A percentile compares a stretch with the other conserved stretches of the same genome.
Conservation (phyloP, 1,284 basidiomycete genomes). For the Naganishia albida region DNA sequence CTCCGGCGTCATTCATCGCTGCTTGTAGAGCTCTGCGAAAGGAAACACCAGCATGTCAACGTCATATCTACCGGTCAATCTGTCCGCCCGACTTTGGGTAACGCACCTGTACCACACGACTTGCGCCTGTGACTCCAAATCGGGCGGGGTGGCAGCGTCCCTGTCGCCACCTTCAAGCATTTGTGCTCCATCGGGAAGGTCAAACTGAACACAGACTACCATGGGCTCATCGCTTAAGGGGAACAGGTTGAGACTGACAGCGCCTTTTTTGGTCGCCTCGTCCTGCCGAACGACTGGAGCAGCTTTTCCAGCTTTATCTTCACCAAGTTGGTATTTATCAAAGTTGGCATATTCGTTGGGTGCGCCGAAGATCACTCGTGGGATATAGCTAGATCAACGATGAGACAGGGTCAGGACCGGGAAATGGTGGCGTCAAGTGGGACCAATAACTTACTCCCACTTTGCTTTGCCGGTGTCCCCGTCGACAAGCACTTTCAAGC, state of each 20-base stretch:
- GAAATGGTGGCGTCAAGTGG: too few relatives aligned
- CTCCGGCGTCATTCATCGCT: background rate
- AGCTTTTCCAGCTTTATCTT: background rate
- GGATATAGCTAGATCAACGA: background rate
- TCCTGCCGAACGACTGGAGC: background rate
- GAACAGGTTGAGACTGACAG: slow-evolving; percentile 5
- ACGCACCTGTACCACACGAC: slow-evolving; percentile 1
- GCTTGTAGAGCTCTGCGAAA: background rate
- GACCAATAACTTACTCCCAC: background rate
- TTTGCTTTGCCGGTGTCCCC: background rate
- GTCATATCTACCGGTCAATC: background rate
- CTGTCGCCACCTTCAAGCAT: background rate
- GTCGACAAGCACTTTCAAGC: background rate
- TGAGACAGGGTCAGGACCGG: background rate
- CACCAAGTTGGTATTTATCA: background rate
- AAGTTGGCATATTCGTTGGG: background rate
- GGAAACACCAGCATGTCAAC: background rate
- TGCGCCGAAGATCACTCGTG: background rate
- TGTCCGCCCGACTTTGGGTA: background rate
- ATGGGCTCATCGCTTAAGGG: background rate
- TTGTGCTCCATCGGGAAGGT: background rate
- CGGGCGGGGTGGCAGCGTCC: background rate
- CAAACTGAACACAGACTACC: background rate
- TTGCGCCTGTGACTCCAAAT: too few relatives aligned
- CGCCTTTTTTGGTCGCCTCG: background rate